These are phyloP conservation scores for Malus sylvestris DNA, from an alignment of 306 rosid genomes.

Conservation along the genomic window DNA sequence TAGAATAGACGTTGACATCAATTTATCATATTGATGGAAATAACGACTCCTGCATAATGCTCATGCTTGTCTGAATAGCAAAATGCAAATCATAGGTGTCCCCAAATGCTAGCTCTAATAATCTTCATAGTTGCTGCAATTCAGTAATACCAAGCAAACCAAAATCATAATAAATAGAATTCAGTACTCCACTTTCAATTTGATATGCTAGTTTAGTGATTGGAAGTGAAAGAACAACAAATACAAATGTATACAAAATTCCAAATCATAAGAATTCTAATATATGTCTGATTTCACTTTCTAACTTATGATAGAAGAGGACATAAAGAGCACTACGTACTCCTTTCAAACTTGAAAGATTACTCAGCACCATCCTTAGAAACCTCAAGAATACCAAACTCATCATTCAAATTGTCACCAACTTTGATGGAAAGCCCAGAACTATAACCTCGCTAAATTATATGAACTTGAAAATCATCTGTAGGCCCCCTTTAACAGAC, in stretches of 20 bases:
- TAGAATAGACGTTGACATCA: conserved; percentile 14
- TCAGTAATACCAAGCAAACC: neutral
- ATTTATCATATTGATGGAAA: neutral
- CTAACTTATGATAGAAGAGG: neutral
- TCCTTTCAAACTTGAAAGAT: neutral
- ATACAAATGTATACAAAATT: neutral
- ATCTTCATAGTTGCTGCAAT: neutral
- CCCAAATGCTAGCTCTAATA: neutral
- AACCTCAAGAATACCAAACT: neutral
- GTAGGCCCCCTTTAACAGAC: neutral
- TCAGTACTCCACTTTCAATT: neutral
- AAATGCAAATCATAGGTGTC: neutral
- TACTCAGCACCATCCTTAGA: neutral
- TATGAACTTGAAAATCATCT: neutral
- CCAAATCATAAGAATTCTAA: neutral
- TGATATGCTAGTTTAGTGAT: neutral
- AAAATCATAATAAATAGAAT: neutral
- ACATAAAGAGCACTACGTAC: neutral
- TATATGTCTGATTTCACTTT: neutral
- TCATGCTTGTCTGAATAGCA: neutral
- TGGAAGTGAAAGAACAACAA: neutral
- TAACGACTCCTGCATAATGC: conserved; percentile 2
- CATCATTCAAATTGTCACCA: neutral
- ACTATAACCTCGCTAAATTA: neutral
- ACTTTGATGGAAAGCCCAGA: neutral